Conservation (phyloP, 768 basidiomycete species). For the Mycena maculata region DNA sequence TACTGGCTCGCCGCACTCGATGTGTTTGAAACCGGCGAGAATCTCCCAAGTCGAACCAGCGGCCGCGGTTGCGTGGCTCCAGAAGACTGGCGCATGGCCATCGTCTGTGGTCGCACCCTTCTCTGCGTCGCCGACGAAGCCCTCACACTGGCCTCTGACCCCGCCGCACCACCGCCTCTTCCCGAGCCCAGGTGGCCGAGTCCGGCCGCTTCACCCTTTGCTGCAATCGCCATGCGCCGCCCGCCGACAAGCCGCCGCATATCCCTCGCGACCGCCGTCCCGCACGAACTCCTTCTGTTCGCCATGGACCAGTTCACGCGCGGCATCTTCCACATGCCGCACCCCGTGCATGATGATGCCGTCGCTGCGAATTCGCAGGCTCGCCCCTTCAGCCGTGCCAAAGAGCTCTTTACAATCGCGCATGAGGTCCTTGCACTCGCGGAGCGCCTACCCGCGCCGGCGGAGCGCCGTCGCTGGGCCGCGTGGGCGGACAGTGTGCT, state of each 20-base stretch:
- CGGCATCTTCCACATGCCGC: constrained; percentile 80
- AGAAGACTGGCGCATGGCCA: constrained; percentile 77
- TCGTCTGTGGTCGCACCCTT: constrained; percentile 75
- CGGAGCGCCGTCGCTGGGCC: constrained; percentile 67
- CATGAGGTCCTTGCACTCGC: constrained; percentile 71
- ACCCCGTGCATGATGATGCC: constrained; percentile 42
- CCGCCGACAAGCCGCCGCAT: constrained; percentile 65
- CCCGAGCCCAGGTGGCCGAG: constrained; percentile 60
- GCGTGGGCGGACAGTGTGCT: constrained; percentile 71
- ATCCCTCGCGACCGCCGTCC: constrained; percentile 52
- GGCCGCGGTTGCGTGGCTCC: constrained; percentile 45
- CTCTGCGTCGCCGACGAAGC: constrained; percentile 69
- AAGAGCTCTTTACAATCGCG: constrained; percentile 72
- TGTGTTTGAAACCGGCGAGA: constrained; percentile 77
- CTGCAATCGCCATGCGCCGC: constrained; percentile 58
- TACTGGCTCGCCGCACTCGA: constrained; percentile 80
- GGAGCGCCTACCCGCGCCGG: constrained; percentile 60
- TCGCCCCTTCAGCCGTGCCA: constrained; percentile 63
- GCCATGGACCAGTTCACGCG: constrained; percentile 78
- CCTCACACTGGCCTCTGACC: constrained; percentile 45
- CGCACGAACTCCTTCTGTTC: constrained; percentile 65
- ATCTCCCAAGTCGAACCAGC: constrained; percentile 59
- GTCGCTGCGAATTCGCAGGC: neutral
- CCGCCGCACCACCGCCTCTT: constrained; percentile 11
- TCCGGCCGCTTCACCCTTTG: constrained; percentile 60